These are phyloP conservation scores for Claviceps sp. DNA, from an alignment of 2,329 filamentous ascomycete genomes.

Conservation along the genomic window DNA sequence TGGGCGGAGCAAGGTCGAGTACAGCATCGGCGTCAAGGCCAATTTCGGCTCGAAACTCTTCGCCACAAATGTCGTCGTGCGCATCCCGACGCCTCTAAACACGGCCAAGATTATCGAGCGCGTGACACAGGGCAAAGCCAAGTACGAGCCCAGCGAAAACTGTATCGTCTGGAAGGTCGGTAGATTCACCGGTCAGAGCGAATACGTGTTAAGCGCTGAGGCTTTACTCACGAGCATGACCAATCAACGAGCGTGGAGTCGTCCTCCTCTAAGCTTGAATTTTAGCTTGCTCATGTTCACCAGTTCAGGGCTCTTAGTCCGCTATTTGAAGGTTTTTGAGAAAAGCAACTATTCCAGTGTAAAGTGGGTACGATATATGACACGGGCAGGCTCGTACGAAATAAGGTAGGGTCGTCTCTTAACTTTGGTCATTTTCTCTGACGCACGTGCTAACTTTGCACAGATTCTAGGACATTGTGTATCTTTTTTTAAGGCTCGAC, in stretches of 20 bases:
- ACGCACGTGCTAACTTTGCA: conserved; percentile 7
- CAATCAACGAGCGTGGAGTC: conserved; percentile 91
- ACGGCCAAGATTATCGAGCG: conserved; percentile 88
- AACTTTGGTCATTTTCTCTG: neutral
- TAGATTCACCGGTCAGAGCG: conserved; percentile 94
- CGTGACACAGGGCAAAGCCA: conserved; percentile 90
- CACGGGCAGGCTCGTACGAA: conserved; percentile 91
- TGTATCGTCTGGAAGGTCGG: conserved; percentile 99
- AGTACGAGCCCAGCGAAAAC: conserved; percentile 96
- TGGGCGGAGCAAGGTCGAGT: conserved; percentile 94
- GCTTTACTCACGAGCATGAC: conserved; percentile 93
- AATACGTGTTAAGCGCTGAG: conserved; percentile 89
- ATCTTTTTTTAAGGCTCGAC: neutral
- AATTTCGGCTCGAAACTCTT: conserved; percentile 96
- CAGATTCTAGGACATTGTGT: conserved; percentile 20
- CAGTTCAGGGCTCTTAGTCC: conserved; percentile 77
- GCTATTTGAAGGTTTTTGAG: conserved; percentile 97
- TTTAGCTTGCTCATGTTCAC: conserved; percentile 98
- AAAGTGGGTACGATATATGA: conserved; percentile 99
- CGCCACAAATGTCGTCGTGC: conserved; percentile 87
- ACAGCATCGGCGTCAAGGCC: conserved; percentile 92
- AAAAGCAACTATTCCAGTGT: conserved; percentile 98
- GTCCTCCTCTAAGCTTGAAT: conserved; percentile 80
- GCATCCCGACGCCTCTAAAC: conserved; percentile 91
- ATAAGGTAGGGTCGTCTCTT: conserved; percentile 49